Percentiles rank a stretch among this genome's conserved stretches.
Conservation (phyloP, 1,284 basidiomycete genomes). For the Earliella scabrosa region DNA sequence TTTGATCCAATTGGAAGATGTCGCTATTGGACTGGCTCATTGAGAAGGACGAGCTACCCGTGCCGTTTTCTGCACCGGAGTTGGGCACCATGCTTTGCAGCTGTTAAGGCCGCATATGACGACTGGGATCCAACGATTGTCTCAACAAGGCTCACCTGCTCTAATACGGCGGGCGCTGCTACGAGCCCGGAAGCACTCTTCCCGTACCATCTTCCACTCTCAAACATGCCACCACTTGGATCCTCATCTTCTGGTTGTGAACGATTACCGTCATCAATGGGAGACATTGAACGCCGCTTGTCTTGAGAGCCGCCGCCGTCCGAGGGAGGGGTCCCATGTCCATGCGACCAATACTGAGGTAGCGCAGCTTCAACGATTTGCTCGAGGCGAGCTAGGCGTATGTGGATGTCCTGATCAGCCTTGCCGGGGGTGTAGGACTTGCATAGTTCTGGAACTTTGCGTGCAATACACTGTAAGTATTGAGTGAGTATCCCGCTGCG, state of each 20-base stretch:
- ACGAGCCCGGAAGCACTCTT: constrained; percentile 79
- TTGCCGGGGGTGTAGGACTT: constrained; percentile 86
- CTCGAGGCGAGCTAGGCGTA: constrained; percentile 73
- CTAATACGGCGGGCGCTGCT: constrained; percentile 74
- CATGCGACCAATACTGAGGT: constrained; percentile 64
- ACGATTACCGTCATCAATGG: constrained; percentile 63
- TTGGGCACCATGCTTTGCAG: constrained; percentile 60
- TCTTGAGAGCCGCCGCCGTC: constrained; percentile 37
- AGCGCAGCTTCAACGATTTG: constrained; percentile 79
- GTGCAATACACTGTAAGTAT: constrained; percentile 65
- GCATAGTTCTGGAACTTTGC: constrained; percentile 84
- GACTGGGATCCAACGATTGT: not conserved
- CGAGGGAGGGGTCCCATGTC: constrained; percentile 39
- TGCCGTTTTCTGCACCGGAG: constrained; percentile 18
- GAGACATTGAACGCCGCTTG: constrained; percentile 50
- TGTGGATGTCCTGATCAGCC: constrained; percentile 76
- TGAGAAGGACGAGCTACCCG: constrained; percentile 19
- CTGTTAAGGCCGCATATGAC: constrained; percentile 37
- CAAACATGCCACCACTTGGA: constrained; percentile 73
- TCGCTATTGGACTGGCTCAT: constrained; percentile 24
- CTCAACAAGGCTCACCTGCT: constrained; percentile 57
- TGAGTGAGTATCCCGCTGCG: too few species aligned
- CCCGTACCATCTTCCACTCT: constrained; percentile 85
- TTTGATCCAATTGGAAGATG: constrained; percentile 29
- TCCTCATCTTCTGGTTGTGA: constrained; percentile 77